Conservation (phyloP, 2,329 filamentous ascomycete genomes). For the Conoideocrella luteorostrata region DNA sequence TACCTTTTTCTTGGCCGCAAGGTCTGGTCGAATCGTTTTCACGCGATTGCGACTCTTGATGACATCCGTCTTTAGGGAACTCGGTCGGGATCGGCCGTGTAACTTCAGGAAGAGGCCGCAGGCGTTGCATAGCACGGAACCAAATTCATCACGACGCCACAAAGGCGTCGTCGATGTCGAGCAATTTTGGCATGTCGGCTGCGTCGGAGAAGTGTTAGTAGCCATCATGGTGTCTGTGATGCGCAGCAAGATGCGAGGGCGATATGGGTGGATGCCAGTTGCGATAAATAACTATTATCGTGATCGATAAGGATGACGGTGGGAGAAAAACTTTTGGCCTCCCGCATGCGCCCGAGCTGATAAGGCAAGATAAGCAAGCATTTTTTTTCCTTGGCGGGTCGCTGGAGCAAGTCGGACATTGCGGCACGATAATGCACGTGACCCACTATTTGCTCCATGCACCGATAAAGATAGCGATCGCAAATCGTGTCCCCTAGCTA, state of each 20-base stretch:
- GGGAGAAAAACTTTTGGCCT: conserved; percentile 27
- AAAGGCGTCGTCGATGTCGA: conserved; percentile 90
- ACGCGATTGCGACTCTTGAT: conserved; percentile 99
- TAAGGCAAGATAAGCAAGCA: conserved; percentile 27
- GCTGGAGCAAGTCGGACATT: background rate
- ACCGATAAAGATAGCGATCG: conserved; percentile 5
- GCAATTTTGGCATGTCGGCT: conserved; percentile 97
- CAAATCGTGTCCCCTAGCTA: conserved; percentile 1
- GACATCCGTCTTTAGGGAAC: conserved; percentile 96
- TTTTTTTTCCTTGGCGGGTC: conserved; percentile 6
- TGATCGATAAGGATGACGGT: conserved; percentile 32
- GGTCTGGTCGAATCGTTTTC: conserved; percentile 75
- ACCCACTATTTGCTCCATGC: conserved; percentile 15
- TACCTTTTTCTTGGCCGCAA: conserved; percentile 80
- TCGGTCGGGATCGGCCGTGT: conserved; percentile 86
- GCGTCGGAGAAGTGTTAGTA: conserved; percentile 54
- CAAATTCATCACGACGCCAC: conserved; percentile 95
- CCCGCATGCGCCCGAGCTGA: conserved; percentile 23
- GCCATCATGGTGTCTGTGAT: conserved; percentile 41
- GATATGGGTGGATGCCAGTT: conserved; percentile 18
- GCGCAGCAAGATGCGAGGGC: conserved; percentile 20
- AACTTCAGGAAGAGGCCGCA: conserved; percentile 97
- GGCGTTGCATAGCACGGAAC: conserved; percentile 95
- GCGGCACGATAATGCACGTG: conserved; percentile 23
- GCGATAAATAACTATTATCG: conserved; percentile 27